Conservation (phyloP, 1,284 basidiomycete species). For the Porogramme epimiltina region DNA sequence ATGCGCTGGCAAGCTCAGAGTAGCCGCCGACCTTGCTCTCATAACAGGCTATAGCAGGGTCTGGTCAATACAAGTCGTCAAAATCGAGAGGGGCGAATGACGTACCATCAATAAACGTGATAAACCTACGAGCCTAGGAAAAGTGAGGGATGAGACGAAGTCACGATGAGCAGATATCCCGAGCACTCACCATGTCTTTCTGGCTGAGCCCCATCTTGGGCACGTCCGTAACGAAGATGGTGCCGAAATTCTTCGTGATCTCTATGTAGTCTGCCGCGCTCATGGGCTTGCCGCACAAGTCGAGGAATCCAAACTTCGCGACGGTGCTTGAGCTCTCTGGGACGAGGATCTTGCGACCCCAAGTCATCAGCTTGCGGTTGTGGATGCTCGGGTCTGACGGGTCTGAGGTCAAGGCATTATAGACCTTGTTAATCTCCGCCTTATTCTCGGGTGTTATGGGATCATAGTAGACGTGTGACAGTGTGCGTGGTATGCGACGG, state of each 20-base stretch:
- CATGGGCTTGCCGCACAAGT: slow-evolving; percentile 88
- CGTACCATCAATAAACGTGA: slow-evolving; percentile 94
- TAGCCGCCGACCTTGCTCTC: slow-evolving; percentile 78
- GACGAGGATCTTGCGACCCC: slow-evolving; percentile 84
- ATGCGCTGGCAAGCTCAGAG: slow-evolving; percentile 9
- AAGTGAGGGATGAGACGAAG: neutral
- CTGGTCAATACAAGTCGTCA: slow-evolving; percentile 1
- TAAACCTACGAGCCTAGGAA: slow-evolving; percentile 85
- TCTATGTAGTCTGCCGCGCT: slow-evolving; percentile 97
- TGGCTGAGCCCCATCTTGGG: slow-evolving; percentile 87
- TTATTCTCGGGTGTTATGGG: slow-evolving; percentile 71
- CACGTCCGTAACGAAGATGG: slow-evolving; percentile 87
- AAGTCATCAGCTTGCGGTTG: slow-evolving; percentile 76
- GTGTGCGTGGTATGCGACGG: slow-evolving; percentile 84
- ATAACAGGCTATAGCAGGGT: slow-evolving; percentile 68
- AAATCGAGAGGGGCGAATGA: slow-evolving; percentile 14
- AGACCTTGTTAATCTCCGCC: slow-evolving; percentile 81
- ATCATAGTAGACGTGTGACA: slow-evolving; percentile 91
- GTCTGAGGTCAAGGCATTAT: slow-evolving; percentile 63
- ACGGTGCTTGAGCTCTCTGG: slow-evolving; percentile 81
- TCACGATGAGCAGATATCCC: neutral
- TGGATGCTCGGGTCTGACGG: slow-evolving; percentile 59
- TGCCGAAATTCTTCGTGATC: slow-evolving; percentile 85
- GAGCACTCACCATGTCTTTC: slow-evolving; percentile 77
- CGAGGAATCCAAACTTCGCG: slow-evolving; percentile 86